phyloP scores from a whole-genome alignment of 164 flowering plant species.

The Euptelea pleiosperma region DNA sequence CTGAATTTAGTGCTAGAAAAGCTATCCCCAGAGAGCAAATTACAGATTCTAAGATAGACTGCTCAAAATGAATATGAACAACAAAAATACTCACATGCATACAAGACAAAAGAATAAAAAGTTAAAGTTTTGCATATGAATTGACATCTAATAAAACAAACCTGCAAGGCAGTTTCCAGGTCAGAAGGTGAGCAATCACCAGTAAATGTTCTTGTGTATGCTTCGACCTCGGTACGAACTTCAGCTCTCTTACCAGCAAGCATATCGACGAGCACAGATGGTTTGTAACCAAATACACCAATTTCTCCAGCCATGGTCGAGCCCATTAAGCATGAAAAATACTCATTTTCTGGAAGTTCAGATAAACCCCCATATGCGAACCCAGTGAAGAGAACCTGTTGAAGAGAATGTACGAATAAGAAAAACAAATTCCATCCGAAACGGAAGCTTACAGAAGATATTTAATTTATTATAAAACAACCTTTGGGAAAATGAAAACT shows the following conservation, averaged over 20 bases:
- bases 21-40: no score
- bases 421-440: not conserved
- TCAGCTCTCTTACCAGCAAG: constrained; percentile 98
- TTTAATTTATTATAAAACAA: not conserved
- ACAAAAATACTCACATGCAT: no score
- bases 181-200: constrained; percentile 98
- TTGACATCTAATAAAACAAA: constrained; percentile 24
- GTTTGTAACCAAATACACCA: constrained; percentile 91
- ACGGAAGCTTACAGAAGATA: not conserved
- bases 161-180: constrained; percentile 98
- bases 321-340: constrained; percentile 81
- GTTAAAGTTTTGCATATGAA: no score
- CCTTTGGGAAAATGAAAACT: not conserved
- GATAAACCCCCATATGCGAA: constrained; percentile 92
- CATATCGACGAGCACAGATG: constrained; percentile 86
- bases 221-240: constrained; percentile 83
- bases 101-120: no score
- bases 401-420: constrained; percentile 14
- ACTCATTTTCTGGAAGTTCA: constrained; percentile 76
- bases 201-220: constrained; percentile 86
- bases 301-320: constrained; percentile 97
- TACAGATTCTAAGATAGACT: no score
- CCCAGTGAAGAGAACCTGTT: constrained; percentile 85
- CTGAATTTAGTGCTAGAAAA: no score
- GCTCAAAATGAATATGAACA: no score